Evolutionary conservation across 1,284 basidiomycete genomes (phyloP), one percentile per base, ranked within the genome.

Genomic region (Entoloma clypeatum): DNA sequence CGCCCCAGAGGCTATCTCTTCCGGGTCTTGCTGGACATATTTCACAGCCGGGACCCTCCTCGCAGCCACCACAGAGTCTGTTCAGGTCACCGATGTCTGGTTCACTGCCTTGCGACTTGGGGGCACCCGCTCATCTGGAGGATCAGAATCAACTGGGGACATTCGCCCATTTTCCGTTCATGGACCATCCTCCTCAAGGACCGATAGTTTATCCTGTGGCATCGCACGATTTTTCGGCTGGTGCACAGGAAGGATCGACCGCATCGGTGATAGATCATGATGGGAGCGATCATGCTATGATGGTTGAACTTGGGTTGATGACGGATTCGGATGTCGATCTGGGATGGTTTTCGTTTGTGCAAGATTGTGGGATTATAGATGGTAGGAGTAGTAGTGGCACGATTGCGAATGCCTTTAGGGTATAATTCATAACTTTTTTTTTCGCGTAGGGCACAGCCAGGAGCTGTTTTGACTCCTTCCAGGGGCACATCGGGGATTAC

Each of bases 361-460:
- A 62, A 29, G 67, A 72, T 51, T 69, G 65, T 53, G 69, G 69
- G 8, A 68, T 71, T 34, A 62, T 68, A 56, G 67, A 66, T 26
- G 48, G 2, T 42, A 36, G 16, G 42, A 22, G 7, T 29, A 25
- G 37, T n/a, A 21, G 29, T n/a, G 23, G 9, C 19, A 19, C 5
- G 25, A 29, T 13, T 11, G 17, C 11, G 14, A 13, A 37, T 37
- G 13, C 2, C 11, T 33, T 11, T 41, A n/a, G n/a, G 2, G 25
- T 28, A 23, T 30, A n/a, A n/a, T 14, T 23, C 22, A 18, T 13
- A n/a, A 33, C 11, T 38, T 25, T 29, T 27, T 18, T 16, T 25
- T 14, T n/a, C n/a, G n/a, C n/a, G n/a, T n/a, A n/a, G n/a, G n/a
- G n/a, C n/a, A n/a, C n/a, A n/a, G n/a, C n/a, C n/a, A n/a, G n/a